Base-by-base conservation (phyloP, 2,329 filamentous ascomycete genomes). In the Thielaviopsis ethacetica region DNA sequence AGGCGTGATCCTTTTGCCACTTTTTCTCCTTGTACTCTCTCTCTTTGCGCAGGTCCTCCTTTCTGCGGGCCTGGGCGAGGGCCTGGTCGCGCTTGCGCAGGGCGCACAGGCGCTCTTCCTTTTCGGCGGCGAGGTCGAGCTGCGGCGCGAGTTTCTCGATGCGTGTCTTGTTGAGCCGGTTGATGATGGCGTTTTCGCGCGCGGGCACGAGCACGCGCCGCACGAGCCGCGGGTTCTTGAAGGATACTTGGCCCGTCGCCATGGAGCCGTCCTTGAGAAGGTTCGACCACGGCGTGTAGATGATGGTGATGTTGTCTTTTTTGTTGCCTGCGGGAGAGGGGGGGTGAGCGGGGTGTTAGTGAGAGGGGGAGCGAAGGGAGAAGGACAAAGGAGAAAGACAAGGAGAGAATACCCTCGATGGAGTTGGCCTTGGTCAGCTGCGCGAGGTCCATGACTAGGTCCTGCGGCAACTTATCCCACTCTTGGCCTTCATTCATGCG, bases 401-500 rank as follows among this genome's bases (percentile, higher is more conserved):
- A 30, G 21, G 21, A 47, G 22, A 58, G 63, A 70, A 62, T 67
- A 85, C 88, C 93, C 76, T 98, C 93, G 66, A 98, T 98, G 60
- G 90, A 96, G 73, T 98, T 98, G 63, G 93, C 93, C 73, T 98
- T 98, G 60, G 93, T 98, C 66, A 98, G 77, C 71, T 98, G 93
- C n/a, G 88, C 93, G 66, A 93, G 89, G 71, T 98, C 93, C 64
- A 78, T 81, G 61, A 98, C 69, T 27, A 98, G 77, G 3, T 81
- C 80, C 62, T 82, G 68, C 0, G 88, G 83, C 61, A 98, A 88
- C 51, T 77, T 72, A 56, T 96, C 90, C 93, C 93, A 98, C 49
- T 80, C 76, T 64, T 93, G 82, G 60, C 83, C 85, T 51, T 91
- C 84, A 17, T 76, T 77, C 65, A 97, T 78, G 38, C 93, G 86